phyloP scores from a whole-genome alignment of 768 basidiomycete genomes.

The Pisolithus sp. region DNA sequence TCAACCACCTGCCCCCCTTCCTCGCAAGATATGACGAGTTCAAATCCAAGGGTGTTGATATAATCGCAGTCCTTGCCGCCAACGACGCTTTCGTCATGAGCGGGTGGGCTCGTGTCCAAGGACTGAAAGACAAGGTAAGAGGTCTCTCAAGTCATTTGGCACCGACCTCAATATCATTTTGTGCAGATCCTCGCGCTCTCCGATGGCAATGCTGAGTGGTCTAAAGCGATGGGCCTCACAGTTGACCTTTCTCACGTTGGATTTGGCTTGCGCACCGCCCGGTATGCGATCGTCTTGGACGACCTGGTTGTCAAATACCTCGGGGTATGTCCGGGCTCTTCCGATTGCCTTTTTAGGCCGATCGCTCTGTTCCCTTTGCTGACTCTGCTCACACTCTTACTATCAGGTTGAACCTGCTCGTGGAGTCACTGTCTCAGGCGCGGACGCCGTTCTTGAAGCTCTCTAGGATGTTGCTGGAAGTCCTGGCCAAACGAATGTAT shows the following conservation, averaged over 20 bases:
- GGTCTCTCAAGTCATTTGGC: not conserved
- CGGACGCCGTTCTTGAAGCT: constrained; percentile 50
- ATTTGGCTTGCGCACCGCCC: constrained; percentile 51
- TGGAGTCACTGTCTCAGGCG: constrained; percentile 51
- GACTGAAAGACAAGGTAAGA: constrained; percentile 62
- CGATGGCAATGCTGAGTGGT: constrained; percentile 53
- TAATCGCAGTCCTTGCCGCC: constrained; percentile 49
- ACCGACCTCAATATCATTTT: not conserved
- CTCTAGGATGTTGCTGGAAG: constrained; percentile 21
- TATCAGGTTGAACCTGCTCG: constrained; percentile 41
- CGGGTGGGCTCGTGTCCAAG: constrained; percentile 54
- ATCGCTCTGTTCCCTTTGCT: constrained; percentile 4
- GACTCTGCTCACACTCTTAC: constrained; percentile 10
- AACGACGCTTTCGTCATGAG: constrained; percentile 58
- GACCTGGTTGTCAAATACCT: constrained; percentile 65
- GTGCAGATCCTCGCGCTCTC: constrained; percentile 53
- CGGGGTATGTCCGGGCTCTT: constrained; percentile 34
- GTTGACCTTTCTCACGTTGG: constrained; percentile 44
- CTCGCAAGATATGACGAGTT: constrained; percentile 40
- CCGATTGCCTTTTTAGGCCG: not conserved
- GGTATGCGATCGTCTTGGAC: constrained; percentile 63
- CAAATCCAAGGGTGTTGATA: constrained; percentile 47
- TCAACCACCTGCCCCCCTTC: constrained; percentile 42
- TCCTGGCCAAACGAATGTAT: not conserved
- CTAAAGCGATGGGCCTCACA: constrained; percentile 46